These are phyloP conservation scores for Tuber borchii DNA, from an alignment of 495 filamentous ascomycete species.

Conservation along the genomic window DNA sequence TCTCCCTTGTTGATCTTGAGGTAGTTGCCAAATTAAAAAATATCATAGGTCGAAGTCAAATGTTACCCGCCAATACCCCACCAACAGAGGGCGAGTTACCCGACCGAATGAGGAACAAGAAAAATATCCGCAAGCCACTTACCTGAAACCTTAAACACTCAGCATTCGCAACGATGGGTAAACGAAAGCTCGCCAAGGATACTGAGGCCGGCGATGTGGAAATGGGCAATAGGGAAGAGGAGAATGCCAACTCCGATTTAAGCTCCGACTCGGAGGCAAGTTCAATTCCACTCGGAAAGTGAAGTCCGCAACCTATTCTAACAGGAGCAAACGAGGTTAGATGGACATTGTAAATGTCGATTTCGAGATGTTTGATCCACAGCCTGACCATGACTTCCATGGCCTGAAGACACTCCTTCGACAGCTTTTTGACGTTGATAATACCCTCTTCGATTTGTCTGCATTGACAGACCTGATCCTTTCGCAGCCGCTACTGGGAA, in stretches of 20 bases:
- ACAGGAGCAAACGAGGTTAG: constrained; percentile 47
- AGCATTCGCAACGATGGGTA: constrained; percentile 45
- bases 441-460: constrained; percentile 75
- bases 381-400: constrained; percentile 85
- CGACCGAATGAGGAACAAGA: neutral
- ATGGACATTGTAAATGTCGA: constrained; percentile 89
- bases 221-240: constrained; percentile 45
- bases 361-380: constrained; percentile 97
- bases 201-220: constrained; percentile 42
- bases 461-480: constrained; percentile 80
- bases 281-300: neutral
- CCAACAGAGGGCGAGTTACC: neutral
- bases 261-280: constrained; percentile 47
- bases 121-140: neutral
- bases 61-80: neutral
- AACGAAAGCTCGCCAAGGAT: constrained; percentile 50
- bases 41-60: neutral
- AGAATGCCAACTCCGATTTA: constrained; percentile 39
- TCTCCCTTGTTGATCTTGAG: neutral
- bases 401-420: constrained; percentile 84
- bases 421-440: constrained; percentile 88
- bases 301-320: neutral
- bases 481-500: constrained; percentile 79
- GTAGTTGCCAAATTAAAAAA: neutral
- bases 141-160: neutral